phyloP scores from a whole-genome alignment of 306 rosid species.

The Cicer chorassanicum region DNA sequence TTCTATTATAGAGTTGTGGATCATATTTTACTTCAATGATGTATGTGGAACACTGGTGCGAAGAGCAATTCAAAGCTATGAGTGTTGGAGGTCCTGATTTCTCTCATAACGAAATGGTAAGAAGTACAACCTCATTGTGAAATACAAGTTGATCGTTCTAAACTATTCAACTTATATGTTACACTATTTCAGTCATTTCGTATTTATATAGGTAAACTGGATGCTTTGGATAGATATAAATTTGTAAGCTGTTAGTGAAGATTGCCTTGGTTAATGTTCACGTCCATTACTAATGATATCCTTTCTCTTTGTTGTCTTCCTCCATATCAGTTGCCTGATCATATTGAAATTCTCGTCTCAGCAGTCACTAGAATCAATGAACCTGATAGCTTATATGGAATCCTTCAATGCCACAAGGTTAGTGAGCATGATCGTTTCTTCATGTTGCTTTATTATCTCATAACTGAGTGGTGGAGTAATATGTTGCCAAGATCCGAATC shows the following conservation, averaged over 20 bases:
- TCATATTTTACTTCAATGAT: slow-evolving; percentile 82
- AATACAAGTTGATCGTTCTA: too few species aligned
- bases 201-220: neutral
- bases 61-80: slow-evolving; percentile 75
- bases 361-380: slow-evolving; percentile 88
- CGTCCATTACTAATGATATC: slow-evolving; percentile 6
- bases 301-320: slow-evolving; percentile 36
- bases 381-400: slow-evolving; percentile 96
- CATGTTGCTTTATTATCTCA: slow-evolving; percentile 23
- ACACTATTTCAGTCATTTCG: slow-evolving; percentile 17
- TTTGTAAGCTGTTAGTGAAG: slow-evolving; percentile 3
- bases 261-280: slow-evolving; percentile 19
- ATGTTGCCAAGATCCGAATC: neutral
- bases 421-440: slow-evolving; percentile 40
- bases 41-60: slow-evolving; percentile 97
- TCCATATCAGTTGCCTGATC: slow-evolving; percentile 71
- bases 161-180: neutral
- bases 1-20: slow-evolving; percentile 65
- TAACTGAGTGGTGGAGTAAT: neutral
- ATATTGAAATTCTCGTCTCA: slow-evolving; percentile 82
- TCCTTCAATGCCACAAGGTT: slow-evolving; percentile 90
- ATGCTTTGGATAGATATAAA: slow-evolving; percentile 21
- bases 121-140: too few species aligned
- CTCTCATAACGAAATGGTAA: slow-evolving; percentile 75
- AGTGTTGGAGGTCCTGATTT: slow-evolving; percentile 86